phyloP scores from a whole-genome alignment of 805 yeast genomes.

The Wickerhamomyces strasburgensis region DNA sequence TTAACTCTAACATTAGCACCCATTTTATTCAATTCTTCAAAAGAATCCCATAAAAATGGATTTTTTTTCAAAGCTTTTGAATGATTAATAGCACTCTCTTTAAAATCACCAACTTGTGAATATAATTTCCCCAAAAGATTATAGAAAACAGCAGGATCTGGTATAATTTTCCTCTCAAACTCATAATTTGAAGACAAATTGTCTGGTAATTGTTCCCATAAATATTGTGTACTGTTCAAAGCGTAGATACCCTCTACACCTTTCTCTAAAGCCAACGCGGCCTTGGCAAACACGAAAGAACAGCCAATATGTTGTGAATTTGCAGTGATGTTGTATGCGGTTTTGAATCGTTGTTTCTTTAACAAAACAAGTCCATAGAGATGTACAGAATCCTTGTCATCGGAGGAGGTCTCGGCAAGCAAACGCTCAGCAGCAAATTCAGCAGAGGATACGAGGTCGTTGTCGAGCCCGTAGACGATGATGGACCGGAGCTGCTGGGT shows the following conservation, averaged over 20 bases:
- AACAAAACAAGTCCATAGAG: constrained; percentile 64
- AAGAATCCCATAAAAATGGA: constrained; percentile 84
- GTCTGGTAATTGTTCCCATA: constrained; percentile 29
- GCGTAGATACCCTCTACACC: constrained; percentile 60
- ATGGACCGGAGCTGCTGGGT: constrained; percentile 46
- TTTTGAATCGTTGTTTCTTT: constrained; percentile 52
- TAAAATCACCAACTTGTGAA: constrained; percentile 49
- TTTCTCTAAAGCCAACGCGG: constrained; percentile 51
- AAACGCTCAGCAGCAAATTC: constrained; percentile 83
- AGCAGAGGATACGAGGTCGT: constrained; percentile 67
- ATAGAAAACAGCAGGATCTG: constrained; percentile 68
- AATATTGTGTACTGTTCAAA: constrained; percentile 32
- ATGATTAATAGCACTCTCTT: constrained; percentile 62
- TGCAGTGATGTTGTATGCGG: constrained; percentile 52
- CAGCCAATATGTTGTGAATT: constrained; percentile 64
- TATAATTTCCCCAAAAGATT: constrained; percentile 68
- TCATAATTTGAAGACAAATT: constrained; percentile 32
- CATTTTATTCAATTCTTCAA: constrained; percentile 64
- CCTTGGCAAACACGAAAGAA: constrained; percentile 65
- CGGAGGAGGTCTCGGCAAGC: constrained; percentile 46
- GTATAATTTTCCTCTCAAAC: constrained; percentile 32
- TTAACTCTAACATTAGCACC: constrained; percentile 67
- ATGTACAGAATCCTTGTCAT: constrained; percentile 56
- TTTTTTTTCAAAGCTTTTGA: constrained; percentile 65
- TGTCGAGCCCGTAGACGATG: constrained; percentile 67